Conservation (phyloP, 345 rosid genomes). For the Pugionium cornutum region DNA sequence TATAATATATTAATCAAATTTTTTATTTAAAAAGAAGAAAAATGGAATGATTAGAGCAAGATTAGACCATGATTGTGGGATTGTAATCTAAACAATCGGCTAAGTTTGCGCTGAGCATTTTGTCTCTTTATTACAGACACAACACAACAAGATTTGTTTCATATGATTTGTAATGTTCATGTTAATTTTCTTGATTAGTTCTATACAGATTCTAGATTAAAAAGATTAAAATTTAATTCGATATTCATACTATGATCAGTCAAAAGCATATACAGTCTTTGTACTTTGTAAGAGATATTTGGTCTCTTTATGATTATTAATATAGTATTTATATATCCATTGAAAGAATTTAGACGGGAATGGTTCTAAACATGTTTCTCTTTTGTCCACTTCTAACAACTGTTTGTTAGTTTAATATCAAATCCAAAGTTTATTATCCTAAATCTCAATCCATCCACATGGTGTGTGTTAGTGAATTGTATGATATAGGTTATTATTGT, state of each 20-base stretch:
- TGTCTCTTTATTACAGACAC: conserved; percentile 62
- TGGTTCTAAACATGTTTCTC: conserved; percentile 47
- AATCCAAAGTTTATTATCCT: conserved; percentile 15
- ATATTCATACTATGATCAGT: conserved; percentile 15
- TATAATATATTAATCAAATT: not conserved
- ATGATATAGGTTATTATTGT: not conserved
- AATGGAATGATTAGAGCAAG: conserved; percentile 40
- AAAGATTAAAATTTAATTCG: not conserved
- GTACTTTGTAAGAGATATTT: conserved; percentile 38
- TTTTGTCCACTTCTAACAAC: conserved; percentile 46
- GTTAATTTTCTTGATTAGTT: conserved; percentile 33
- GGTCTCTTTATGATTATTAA: conserved; percentile 22
- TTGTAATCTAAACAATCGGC: conserved; percentile 68
- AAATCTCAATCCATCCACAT: conserved; percentile 17
- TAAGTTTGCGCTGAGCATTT: conserved; percentile 59
- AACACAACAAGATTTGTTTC: conserved; percentile 47
- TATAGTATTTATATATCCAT: conserved; percentile 31
- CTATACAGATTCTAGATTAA: conserved; percentile 43
- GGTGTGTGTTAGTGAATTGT: conserved; percentile 27
- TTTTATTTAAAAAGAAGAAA: not conserved
- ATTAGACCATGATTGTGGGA: conserved; percentile 57
- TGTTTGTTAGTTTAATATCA: conserved; percentile 18
- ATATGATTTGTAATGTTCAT: conserved; percentile 42
- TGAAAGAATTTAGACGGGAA: conserved; percentile 43
- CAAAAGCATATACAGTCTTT: conserved; percentile 36